Percentiles rank a stretch among this genome's conserved stretches.
Conservation (phyloP, 1,284 basidiomycete species). For the Coniferiporia sulphurascens region DNA sequence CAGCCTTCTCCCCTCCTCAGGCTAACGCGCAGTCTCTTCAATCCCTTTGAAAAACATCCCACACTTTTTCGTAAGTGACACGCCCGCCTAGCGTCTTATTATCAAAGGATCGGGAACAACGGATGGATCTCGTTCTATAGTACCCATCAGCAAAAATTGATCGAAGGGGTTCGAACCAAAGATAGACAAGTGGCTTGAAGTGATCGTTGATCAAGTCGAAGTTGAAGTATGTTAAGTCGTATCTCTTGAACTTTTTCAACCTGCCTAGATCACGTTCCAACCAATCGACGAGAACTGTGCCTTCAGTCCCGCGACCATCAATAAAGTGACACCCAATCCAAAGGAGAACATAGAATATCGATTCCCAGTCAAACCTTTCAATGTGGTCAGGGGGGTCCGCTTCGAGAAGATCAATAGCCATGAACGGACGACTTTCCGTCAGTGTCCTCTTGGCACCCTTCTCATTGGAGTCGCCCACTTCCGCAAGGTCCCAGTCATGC, state of each 20-base stretch:
- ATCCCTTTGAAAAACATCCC: neutral
- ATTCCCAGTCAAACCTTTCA: conserved; percentile 8
- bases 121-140: neutral
- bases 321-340: neutral
- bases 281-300: neutral
- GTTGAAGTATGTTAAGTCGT: no score
- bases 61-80: conserved; percentile 4
- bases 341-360: conserved; percentile 3
- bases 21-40: no score
- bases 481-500: conserved; percentile 8
- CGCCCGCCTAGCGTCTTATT: neutral
- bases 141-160: neutral
- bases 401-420: conserved; percentile 1
- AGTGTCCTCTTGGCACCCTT: neutral
- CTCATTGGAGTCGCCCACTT: neutral
- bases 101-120: neutral
- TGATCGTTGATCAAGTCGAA: neutral
- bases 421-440: conserved; percentile 5
- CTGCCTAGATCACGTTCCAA: neutral
- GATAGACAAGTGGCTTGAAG: neutral
- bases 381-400: neutral
- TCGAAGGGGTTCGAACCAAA: neutral
- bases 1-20: no score
- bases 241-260: no score
- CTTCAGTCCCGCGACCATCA: neutral